These are phyloP conservation scores for Moesziomyces globuligerus DNA, from an alignment of 1,284 basidiomycete genomes.

Conservation along the genomic window DNA sequence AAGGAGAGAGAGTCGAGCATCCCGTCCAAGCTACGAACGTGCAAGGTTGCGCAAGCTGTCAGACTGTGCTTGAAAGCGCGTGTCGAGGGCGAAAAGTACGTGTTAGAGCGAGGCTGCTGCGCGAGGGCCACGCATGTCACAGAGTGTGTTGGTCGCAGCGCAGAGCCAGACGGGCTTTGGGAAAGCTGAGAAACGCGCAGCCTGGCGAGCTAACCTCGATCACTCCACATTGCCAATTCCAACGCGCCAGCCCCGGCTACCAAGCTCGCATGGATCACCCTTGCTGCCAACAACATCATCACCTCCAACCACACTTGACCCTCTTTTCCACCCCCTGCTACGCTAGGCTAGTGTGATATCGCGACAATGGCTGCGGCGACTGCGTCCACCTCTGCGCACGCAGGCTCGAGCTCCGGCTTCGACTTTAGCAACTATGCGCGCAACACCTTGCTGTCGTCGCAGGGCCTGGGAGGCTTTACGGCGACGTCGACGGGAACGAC, in stretches of 20 bases:
- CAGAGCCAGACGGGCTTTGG: constrained; percentile 1
- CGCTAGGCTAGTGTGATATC: too few relatives aligned
- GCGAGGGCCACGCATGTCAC: too few relatives aligned
- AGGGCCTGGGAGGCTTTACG: constrained; percentile 71
- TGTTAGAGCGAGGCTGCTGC: constrained; percentile 15
- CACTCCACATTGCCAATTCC: constrained; percentile 34
- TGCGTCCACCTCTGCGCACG: constrained; percentile 1
- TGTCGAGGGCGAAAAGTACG: constrained; percentile 5
- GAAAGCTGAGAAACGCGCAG: constrained; percentile 1
- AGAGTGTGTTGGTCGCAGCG: constrained; percentile 26
- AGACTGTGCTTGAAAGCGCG: constrained; percentile 5
- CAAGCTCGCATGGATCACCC: constrained; percentile 10
- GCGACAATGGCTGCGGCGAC: constrained; percentile 12
- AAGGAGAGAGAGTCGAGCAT: not conserved
- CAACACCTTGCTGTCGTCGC: constrained; percentile 80
- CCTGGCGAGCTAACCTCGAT: constrained; percentile 15
- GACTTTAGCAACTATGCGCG: constrained; percentile 79
- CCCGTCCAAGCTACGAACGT: too few relatives aligned
- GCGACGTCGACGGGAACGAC: constrained; percentile 84
- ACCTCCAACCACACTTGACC: not conserved
- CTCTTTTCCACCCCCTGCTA: not conserved
- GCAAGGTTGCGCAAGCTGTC: constrained; percentile 9
- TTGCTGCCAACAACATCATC: constrained; percentile 17
- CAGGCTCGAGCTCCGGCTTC: constrained; percentile 71
- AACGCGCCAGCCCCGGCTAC: not conserved